Evolutionary conservation across 1,284 basidiomycete species (phyloP).

Genomic region (Boletellus deceptivus): DNA sequence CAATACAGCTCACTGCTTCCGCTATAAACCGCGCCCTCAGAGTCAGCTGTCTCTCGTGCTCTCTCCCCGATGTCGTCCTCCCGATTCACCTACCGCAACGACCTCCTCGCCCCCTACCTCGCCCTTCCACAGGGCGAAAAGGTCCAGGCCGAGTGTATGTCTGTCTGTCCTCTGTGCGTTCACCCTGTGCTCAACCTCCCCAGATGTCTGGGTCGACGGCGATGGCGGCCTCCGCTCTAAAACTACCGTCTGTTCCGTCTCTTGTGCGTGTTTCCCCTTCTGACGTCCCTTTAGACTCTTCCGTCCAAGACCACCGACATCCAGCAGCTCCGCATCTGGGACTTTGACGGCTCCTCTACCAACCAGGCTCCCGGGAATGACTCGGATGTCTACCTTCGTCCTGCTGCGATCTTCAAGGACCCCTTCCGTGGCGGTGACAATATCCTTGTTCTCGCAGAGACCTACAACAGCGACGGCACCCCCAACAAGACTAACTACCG

Average conservation of each 20-base stretch:
- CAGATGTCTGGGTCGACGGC: slow-evolving; percentile 96
- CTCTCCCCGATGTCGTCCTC: slow-evolving; percentile 24
- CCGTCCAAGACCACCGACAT: slow-evolving; percentile 83
- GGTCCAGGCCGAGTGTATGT: slow-evolving; percentile 89
- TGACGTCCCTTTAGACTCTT: slow-evolving; percentile 58
- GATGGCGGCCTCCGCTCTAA: slow-evolving; percentile 91
- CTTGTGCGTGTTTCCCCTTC: slow-evolving; percentile 1
- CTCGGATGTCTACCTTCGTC: slow-evolving; percentile 98
- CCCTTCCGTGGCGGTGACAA: slow-evolving; percentile 99
- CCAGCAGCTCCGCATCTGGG: slow-evolving; percentile 91
- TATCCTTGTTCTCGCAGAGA: slow-evolving; percentile 95
- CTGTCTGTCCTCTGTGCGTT: slow-evolving; percentile 24
- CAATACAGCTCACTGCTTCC: slow-evolving; percentile 20
- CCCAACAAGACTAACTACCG: slow-evolving; percentile 98
- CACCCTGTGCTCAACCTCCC: slow-evolving; percentile 21
- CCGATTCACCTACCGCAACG: slow-evolving; percentile 59
- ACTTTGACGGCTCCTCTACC: slow-evolving; percentile 98
- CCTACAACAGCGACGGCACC: slow-evolving; percentile 98
- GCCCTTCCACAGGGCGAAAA: slow-evolving; percentile 83
- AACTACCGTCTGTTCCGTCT: slow-evolving; percentile 66
- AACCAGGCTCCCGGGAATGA: slow-evolving; percentile 93
- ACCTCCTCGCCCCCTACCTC: slow-evolving; percentile 85
- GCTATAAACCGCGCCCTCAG: slow-evolving; percentile 22
- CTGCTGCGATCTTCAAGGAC: slow-evolving; percentile 97
- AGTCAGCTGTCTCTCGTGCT: not conserved